Percentiles rank a stretch among this genome's conserved stretches.
Conservation (phyloP, 345 rosid species). For the Brassica carinata region DNA sequence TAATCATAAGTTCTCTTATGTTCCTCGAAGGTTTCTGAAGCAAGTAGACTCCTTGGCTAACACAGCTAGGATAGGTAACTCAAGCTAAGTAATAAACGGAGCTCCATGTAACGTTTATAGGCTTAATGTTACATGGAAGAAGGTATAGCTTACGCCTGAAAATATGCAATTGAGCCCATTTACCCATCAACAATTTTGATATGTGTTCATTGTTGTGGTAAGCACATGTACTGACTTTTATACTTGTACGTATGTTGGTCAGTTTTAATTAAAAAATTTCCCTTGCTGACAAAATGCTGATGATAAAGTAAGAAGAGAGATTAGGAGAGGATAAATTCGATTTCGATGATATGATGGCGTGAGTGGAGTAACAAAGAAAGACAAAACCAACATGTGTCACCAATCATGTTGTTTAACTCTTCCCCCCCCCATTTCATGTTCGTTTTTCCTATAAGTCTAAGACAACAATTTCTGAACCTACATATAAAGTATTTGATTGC, state of each 20-base stretch:
- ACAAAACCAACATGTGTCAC: slow-evolving; percentile 28
- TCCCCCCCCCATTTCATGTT: slow-evolving; percentile 31
- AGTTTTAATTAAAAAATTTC: not conserved
- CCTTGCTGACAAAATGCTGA: not conserved
- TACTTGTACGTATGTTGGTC: not conserved
- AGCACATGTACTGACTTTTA: not conserved
- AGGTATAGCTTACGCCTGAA: slow-evolving; percentile 10
- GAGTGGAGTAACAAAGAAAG: slow-evolving; percentile 30
- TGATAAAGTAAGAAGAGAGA: not conserved
- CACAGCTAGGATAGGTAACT: not conserved
- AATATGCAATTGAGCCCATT: slow-evolving; percentile 8
- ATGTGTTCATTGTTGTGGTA: not conserved
- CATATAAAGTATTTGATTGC: not conserved
- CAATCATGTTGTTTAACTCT: slow-evolving; percentile 34
- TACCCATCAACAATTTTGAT: not conserved
- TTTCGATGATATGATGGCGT: slow-evolving; percentile 28
- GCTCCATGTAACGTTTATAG: not conserved
- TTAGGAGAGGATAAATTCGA: not conserved
- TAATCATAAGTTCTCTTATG: not conserved
- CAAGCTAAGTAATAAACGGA: not conserved
- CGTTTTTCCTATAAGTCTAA: slow-evolving; percentile 1
- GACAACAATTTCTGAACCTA: not conserved
- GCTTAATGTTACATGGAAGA: not conserved
- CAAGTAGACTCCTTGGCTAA: not conserved
- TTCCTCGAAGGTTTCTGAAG: not conserved